Evolutionary conservation across 768 basidiomycete genomes (phyloP).

Genomic region (Rhizopogon rudus): DNA sequence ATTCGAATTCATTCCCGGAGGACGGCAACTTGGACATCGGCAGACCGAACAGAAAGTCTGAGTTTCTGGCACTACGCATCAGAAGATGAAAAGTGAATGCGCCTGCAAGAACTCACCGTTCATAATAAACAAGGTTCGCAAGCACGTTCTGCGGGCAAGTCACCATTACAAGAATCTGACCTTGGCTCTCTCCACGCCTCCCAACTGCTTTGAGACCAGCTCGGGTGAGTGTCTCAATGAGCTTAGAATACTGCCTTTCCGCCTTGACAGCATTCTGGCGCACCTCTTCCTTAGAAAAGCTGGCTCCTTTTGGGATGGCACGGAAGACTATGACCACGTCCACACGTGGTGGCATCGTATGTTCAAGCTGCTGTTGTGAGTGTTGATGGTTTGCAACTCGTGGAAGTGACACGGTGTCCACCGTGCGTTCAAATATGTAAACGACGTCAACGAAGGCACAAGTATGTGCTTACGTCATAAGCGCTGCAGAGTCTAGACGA

Average conservation of each 20-base stretch:
- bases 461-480: no score
- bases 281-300: constrained; percentile 56
- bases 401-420: no score
- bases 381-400: not conserved
- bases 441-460: no score
- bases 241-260: constrained; percentile 60
- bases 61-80: constrained; percentile 39
- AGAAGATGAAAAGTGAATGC: not conserved
- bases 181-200: constrained; percentile 68
- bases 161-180: constrained; percentile 75
- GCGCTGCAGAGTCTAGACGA: no score
- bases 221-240: constrained; percentile 55
- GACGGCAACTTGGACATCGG: constrained; percentile 47
- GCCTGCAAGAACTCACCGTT: constrained; percentile 49
- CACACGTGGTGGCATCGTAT: constrained; percentile 46
- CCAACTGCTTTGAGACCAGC: constrained; percentile 71
- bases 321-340: constrained; percentile 75
- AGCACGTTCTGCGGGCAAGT: constrained; percentile 61
- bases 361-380: not conserved
- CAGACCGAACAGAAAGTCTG: constrained; percentile 73
- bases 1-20: constrained; percentile 37
- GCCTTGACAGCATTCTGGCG: constrained; percentile 60
- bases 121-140: constrained; percentile 59
- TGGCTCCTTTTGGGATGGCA: constrained; percentile 32
- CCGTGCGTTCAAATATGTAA: no score